Percentiles rank a stretch among this genome's conserved stretches.
Evolutionary conservation across 1,139 yeast genomes (phyloP).

Genomic region (Dujonia santamariae): DNA sequence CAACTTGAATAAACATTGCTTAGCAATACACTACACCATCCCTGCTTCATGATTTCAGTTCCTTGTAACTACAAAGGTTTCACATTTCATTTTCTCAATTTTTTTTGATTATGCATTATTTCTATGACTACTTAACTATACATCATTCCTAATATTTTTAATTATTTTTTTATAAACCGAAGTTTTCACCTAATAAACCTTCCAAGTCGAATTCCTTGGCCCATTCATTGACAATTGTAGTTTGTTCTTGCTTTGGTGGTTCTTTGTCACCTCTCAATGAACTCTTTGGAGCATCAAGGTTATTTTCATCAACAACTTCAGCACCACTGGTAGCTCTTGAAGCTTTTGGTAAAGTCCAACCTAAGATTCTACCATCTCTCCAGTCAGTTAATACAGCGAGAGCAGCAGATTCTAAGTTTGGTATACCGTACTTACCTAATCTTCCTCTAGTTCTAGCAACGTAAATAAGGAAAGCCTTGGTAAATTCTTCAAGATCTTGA

Average conservation of each 20-base stretch:
- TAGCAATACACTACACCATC: too few relatives aligned
- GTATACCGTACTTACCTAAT: slow-evolving; percentile 88
- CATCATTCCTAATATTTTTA: too few relatives aligned
- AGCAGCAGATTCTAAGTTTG: slow-evolving; percentile 86
- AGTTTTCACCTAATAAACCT: slow-evolving; percentile 56
- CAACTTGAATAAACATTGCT: too few relatives aligned
- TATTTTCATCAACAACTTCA: slow-evolving; percentile 15
- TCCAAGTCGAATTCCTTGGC: slow-evolving; percentile 92
- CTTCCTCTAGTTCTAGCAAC: slow-evolving; percentile 93
- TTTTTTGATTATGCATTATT: background rate
- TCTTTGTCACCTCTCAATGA: slow-evolving; percentile 45
- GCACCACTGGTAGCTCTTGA: slow-evolving; percentile 38
- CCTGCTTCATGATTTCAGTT: too few relatives aligned
- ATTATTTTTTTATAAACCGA: slow-evolving; percentile 17
- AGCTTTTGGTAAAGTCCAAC: slow-evolving; percentile 85
- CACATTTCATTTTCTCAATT: too few relatives aligned
- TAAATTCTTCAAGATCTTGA: slow-evolving; percentile 59
- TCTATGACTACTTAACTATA: background rate
- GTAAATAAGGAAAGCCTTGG: slow-evolving; percentile 84
- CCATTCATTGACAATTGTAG: slow-evolving; percentile 86
- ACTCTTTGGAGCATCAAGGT: slow-evolving; percentile 37
- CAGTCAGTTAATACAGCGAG: slow-evolving; percentile 83
- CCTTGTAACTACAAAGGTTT: too few relatives aligned
- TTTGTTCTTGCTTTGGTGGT: slow-evolving; percentile 62
- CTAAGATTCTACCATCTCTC: slow-evolving; percentile 93